Evolutionary conservation across 805 yeast species (phyloP).

Genomic region (Metschnikowia chrysomelidarum): DNA sequence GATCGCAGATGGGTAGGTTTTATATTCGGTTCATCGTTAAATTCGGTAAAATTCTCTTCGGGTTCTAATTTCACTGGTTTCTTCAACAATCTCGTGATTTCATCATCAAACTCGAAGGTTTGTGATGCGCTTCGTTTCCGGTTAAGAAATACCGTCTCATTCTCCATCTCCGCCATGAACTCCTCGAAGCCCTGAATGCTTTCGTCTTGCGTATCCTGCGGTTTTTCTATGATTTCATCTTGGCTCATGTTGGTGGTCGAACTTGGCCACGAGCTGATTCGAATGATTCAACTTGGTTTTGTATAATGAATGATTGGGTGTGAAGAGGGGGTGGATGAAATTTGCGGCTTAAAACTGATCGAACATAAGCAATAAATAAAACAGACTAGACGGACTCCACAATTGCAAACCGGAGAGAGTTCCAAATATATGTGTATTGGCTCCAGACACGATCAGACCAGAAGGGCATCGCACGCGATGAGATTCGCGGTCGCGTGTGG

Average conservation of each 20-base stretch:
- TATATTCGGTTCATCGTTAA: background rate
- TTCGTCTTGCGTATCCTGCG: background rate
- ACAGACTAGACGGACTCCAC: no score
- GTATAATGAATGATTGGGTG: no score
- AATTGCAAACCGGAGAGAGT: no score
- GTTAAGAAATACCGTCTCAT: slow-evolving; percentile 4
- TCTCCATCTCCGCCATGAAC: slow-evolving; percentile 16
- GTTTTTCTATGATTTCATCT: slow-evolving; percentile 1
- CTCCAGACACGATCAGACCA: no score
- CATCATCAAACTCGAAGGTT: slow-evolving; percentile 2
- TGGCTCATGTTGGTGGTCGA: background rate
- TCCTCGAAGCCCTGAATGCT: slow-evolving; percentile 10
- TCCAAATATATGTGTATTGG: no score
- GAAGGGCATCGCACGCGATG: slow-evolving; percentile 13
- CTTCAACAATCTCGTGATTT: slow-evolving; percentile 1
- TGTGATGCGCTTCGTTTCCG: slow-evolving; percentile 6
- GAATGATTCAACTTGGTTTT: no score
- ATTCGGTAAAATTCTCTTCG: background rate
- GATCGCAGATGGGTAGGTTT: slow-evolving; percentile 9
- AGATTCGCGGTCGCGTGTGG: slow-evolving; percentile 12
- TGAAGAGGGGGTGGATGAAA: no score
- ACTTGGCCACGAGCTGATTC: background rate
- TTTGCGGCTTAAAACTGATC: no score
- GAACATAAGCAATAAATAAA: no score
- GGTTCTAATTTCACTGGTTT: background rate